Evolutionary conservation across 352 stramenopile species (phyloP), one percentile per base, ranked within the genome.

Genomic region (Globisporangium uncinulatum): DNA sequence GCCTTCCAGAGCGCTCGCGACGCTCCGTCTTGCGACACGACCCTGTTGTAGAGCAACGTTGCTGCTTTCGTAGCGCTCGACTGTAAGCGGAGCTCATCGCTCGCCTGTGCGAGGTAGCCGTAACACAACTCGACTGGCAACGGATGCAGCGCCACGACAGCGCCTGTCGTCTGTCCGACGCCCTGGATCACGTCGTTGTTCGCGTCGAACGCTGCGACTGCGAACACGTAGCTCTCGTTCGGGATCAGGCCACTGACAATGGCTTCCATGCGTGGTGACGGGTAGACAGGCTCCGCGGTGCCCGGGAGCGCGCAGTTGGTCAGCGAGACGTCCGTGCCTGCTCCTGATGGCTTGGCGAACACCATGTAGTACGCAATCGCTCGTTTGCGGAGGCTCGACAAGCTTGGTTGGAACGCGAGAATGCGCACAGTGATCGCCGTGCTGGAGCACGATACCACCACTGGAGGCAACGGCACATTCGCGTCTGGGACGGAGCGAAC

Each of bases 211-310:
- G 84, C 85, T 24, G 84, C 84, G 2, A 86, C 70, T 10, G 86
- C 86, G 47, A 96, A 96, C 14, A 94, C 81, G 54, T 94, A 96
- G 53, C 66, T 84, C 36, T 91, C 81, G 51, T 93, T 93, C 0
- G 83, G 63, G 0, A 69, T 20, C 4, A 96, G 46, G 0, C 71
- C 78, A 4, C 68, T 76, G 36, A 95, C 69, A 1, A 73, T 86
- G 6, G 74, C 62, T 29, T 58, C 39, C 5, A 57, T 46, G 20
- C 17, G 34, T 0, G 61, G 48, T 1, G 61, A 48, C 1, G 66
- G 47, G 32, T 75, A 74, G 6, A 94, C 51, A 0, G 76, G 74
- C 46, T 69, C 59, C 6, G 79, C 82, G 0, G 82, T 92, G 15
- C 86, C 86, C 15, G 79, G 59, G 0, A 81, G 75, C 11, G 74